These are phyloP conservation scores for Penicillium frequentans DNA, from an alignment of 2,329 filamentous ascomycete species.

Conservation along the genomic window DNA sequence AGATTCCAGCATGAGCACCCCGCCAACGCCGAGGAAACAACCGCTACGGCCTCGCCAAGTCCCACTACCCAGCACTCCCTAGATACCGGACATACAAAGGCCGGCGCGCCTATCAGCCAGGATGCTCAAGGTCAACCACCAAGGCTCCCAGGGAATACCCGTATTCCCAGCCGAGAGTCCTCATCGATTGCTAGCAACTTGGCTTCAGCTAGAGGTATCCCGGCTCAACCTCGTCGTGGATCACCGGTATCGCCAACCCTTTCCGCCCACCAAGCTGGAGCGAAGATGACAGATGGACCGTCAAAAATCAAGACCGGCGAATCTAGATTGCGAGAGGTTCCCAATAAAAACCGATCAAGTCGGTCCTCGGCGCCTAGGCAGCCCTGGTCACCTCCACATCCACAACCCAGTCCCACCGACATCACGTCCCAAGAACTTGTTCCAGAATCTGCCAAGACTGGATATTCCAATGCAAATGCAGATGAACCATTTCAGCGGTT, in stretches of 20 bases:
- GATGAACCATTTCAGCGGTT: conserved; percentile 88
- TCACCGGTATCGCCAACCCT: conserved; percentile 71
- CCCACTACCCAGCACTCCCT: conserved; percentile 16
- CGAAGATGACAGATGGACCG: conserved; percentile 62
- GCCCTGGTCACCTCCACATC: conserved; percentile 35
- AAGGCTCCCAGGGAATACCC: conserved; percentile 39
- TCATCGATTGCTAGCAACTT: conserved; percentile 88
- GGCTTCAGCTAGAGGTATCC: conserved; percentile 80
- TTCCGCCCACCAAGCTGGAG: conserved; percentile 71
- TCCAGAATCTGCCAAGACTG: conserved; percentile 30
- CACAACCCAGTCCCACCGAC: conserved; percentile 35
- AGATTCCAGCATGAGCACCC: conserved; percentile 64
- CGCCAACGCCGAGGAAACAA: conserved; percentile 19
- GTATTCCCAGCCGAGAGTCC: conserved; percentile 64
- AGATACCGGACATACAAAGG: conserved; percentile 22
- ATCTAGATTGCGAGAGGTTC: conserved; percentile 22
- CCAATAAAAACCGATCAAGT: conserved; percentile 27
- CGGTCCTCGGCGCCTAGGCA: conserved; percentile 29
- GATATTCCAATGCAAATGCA: conserved; percentile 22
- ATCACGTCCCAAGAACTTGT: conserved; percentile 35
- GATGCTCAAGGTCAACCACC: conserved; percentile 40
- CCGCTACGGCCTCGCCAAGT: conserved; percentile 5
- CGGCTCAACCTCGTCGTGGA: conserved; percentile 54
- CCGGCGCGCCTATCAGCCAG: conserved; percentile 22
- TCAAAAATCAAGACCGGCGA: conserved; percentile 40